Percentiles rank a stretch among this genome's conserved stretches.
Conservation (phyloP, 306 rosid genomes). For the Arachis stenosperma region DNA sequence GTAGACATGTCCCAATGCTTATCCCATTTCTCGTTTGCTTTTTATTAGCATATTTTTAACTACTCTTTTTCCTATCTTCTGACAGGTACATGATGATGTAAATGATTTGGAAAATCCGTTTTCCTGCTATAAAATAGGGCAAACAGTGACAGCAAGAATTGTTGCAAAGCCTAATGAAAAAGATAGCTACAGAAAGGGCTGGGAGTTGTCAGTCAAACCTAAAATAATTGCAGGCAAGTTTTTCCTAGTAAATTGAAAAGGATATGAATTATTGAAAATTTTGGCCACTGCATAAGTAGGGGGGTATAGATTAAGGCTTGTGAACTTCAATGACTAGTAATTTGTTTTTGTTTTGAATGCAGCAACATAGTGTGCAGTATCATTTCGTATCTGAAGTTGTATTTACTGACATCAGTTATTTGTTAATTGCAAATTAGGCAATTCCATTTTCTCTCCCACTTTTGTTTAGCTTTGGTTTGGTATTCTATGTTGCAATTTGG, state of each 20-base stretch:
- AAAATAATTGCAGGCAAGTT: constrained; percentile 59
- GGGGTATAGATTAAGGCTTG: not conserved
- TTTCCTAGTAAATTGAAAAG: not conserved
- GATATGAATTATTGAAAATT: not conserved
- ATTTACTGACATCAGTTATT: constrained; percentile 2
- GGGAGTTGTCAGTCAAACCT: constrained; percentile 83
- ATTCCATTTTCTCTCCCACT: not conserved
- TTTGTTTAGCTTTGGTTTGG: not conserved
- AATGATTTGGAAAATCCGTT: constrained; percentile 67
- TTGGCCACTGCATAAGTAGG: not conserved
- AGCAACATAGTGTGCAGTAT: not conserved
- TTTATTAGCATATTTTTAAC: not conserved
- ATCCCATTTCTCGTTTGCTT: not conserved
- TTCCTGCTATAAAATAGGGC: constrained; percentile 70
- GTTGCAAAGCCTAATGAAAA: constrained; percentile 67
- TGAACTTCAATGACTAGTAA: constrained; percentile 7
- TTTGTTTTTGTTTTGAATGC: constrained; percentile 24
- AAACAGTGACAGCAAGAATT: constrained; percentile 73
- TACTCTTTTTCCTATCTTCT: constrained; percentile 28
- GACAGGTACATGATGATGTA: constrained; percentile 69
- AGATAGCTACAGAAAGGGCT: constrained; percentile 52
- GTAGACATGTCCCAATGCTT: constrained; percentile 3
- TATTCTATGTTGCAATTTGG: constrained; percentile 20
- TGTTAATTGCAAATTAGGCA: not conserved
- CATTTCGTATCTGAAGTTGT: constrained; percentile 3